Conservation (phyloP, 208 protist genomes). For the Endotrypanum monterogeii region DNA sequence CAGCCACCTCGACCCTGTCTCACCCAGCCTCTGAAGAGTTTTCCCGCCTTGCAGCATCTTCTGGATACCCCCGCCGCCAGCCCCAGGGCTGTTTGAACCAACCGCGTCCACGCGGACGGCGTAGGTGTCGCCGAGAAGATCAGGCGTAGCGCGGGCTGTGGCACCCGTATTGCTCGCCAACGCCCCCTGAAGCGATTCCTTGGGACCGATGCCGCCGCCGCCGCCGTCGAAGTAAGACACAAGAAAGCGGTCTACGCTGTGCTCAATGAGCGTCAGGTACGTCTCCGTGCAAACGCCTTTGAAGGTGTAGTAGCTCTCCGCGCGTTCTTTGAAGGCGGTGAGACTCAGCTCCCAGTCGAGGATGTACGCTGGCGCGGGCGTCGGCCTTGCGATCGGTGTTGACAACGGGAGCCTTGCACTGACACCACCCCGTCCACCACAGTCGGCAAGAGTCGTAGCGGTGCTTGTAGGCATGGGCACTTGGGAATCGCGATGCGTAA, state of each 20-base stretch:
- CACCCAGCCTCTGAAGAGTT: slow-evolving; percentile 19
- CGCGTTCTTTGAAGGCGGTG: slow-evolving; percentile 39
- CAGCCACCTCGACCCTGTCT: slow-evolving; percentile 32
- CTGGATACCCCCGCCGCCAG: slow-evolving; percentile 18
- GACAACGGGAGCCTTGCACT: not conserved
- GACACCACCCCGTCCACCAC: not conserved
- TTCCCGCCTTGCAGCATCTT: slow-evolving; percentile 25
- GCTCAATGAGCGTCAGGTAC: slow-evolving; percentile 66
- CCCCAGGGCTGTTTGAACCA: not conserved
- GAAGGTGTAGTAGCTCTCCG: slow-evolving; percentile 42
- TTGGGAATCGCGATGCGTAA: slow-evolving; percentile 1
- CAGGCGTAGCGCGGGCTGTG: not conserved
- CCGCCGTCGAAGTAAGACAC: slow-evolving; percentile 37
- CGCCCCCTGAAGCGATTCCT: slow-evolving; percentile 26
- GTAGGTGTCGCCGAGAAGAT: not conserved
- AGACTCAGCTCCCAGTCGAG: slow-evolving; percentile 47
- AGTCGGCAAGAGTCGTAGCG: not conserved
- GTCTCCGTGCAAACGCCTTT: slow-evolving; percentile 57
- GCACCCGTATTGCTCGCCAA: slow-evolving; percentile 7
- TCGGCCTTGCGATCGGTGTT: not conserved
- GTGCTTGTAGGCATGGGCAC: not conserved
- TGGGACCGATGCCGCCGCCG: slow-evolving; percentile 17
- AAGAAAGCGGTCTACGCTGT: slow-evolving; percentile 63
- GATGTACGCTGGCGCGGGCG: slow-evolving; percentile 13
- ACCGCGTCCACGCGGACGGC: not conserved